Percentiles rank a stretch among this genome's conserved stretches.
Conservation (phyloP, 2,329 filamentous ascomycete species). For the Colletotrichum neosansevieriae region DNA sequence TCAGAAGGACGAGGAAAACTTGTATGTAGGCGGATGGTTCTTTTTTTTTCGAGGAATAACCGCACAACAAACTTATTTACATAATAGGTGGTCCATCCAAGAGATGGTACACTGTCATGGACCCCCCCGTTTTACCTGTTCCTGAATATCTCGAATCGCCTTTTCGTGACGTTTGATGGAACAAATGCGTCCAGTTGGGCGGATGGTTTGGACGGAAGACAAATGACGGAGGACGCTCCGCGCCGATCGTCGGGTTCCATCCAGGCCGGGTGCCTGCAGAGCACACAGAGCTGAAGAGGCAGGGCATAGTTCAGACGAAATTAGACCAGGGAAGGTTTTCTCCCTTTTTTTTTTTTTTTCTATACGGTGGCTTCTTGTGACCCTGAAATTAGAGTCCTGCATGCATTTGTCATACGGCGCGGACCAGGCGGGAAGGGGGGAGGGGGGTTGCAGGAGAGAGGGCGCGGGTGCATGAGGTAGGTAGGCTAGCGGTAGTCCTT, state of each 20-base stretch:
- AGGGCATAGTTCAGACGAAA: slow-evolving; percentile 12
- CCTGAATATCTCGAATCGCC: no score
- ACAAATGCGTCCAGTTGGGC: no score
- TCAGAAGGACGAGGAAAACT: neutral
- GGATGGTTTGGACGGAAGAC: no score
- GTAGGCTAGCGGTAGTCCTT: no score
- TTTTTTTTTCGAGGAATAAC: neutral
- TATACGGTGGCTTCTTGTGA: no score
- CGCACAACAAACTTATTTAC: slow-evolving; percentile 25
- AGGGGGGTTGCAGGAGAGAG: neutral
- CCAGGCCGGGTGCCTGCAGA: slow-evolving; percentile 3
- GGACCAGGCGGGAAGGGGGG: no score
- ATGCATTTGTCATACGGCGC: neutral
- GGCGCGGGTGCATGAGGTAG: neutral
- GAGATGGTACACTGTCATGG: slow-evolving; percentile 30
- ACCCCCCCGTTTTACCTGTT: neutral
- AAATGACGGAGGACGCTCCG: no score
- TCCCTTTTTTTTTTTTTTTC: no score
- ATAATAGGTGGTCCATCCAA: slow-evolving; percentile 32
- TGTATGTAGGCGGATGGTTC: slow-evolving; percentile 29
- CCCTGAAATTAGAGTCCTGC: neutral
- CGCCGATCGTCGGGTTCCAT: neutral
- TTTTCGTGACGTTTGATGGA: no score
- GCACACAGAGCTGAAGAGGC: neutral
- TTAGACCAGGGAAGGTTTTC: neutral